These are phyloP conservation scores for Massariosphaeria phaeospora DNA, from an alignment of 495 filamentous ascomycete genomes.

Conservation along the genomic window DNA sequence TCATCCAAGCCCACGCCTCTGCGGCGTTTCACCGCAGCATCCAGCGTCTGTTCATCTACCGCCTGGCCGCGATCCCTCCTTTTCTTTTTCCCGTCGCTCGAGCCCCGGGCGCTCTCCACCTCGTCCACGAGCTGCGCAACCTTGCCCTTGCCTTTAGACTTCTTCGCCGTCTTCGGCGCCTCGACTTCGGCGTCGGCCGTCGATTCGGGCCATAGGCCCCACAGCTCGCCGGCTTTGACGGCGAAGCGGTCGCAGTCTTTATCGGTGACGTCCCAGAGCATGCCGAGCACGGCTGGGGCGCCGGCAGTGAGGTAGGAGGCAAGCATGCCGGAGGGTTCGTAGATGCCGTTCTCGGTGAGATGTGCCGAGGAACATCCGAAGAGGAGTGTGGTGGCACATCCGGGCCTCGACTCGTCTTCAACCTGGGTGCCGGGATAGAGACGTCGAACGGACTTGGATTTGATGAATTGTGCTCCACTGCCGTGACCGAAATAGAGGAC, in stretches of 20 bases:
- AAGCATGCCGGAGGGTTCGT: slow-evolving; percentile 83
- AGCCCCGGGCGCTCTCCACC: slow-evolving; percentile 16
- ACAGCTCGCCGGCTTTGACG: slow-evolving; percentile 66
- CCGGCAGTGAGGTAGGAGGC: slow-evolving; percentile 87
- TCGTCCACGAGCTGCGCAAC: slow-evolving; percentile 19
- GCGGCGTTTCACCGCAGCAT: slow-evolving; percentile 16
- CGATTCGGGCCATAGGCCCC: slow-evolving; percentile 58
- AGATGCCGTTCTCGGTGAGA: slow-evolving; percentile 75
- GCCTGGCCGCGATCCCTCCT: slow-evolving; percentile 3
- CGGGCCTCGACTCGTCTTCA: slow-evolving; percentile 3
- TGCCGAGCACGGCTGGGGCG: slow-evolving; percentile 67
- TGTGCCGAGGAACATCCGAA: slow-evolving; percentile 87
- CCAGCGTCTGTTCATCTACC: slow-evolving; percentile 27
- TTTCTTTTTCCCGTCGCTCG: neutral
- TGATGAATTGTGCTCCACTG: slow-evolving; percentile 89
- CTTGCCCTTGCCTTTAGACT: slow-evolving; percentile 36
- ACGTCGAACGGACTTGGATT: slow-evolving; percentile 68
- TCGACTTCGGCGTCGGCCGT: slow-evolving; percentile 18
- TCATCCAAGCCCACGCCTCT: slow-evolving; percentile 56
- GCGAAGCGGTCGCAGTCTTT: slow-evolving; percentile 93
- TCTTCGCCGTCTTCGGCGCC: slow-evolving; percentile 32
- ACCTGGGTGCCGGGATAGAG: slow-evolving; percentile 49
- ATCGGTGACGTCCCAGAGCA: slow-evolving; percentile 96
- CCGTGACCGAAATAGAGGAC: slow-evolving; percentile 95
- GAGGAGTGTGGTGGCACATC: slow-evolving; percentile 73